Evolutionary conservation across 257 asterid species (phyloP), one percentile per base, ranked within the genome.

Genomic region (Gentiana macrophylla): DNA sequence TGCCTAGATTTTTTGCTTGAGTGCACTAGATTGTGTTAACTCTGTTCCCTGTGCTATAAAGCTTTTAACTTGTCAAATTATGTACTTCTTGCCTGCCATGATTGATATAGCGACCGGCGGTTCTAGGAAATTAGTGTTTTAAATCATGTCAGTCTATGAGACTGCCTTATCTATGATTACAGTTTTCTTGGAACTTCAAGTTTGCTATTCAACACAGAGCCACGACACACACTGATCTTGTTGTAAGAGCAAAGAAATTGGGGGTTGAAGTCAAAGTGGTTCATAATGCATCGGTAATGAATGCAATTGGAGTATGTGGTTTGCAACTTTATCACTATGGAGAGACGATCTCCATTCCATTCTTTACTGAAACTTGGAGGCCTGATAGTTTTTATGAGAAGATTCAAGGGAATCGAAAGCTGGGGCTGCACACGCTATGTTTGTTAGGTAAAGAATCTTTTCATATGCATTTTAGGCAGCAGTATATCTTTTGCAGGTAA

Each of bases 201-300:
- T 24, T 24, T 24, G 24, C 1, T 8, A 6, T 56, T 57, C 62
- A 53, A 59, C 60, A 46, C 81, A 85, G 97, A 68, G 97, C 98
- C 51, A 92, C 98, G 0, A 88, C 98, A 12, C 98, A 92, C 72
- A 74, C 85, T 3, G 97, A 88, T 78, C 88, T 92, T 49, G 94
- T 92, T 62, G 97, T 83, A 15, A 78, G 97, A 62, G 95, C 97
- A 0, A 88, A 81, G 78, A 88, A 82, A 61, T 48, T 83, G 67
- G 90, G 84, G 2, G 89, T 92, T 53, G 86, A 70, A 32, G 94
- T 88, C 41, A 81, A 79, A 74, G 94, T 88, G 51, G 88, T 88
- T 36, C 97, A 88, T 72, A 92, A 88, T 72, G 98, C 97, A 3
- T 88, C 95, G 2, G 93, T 92, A 11, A 87, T 92, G 94, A 92